A percentile compares a stretch with the other conserved stretches of the same genome.
Evolutionary conservation across 2,329 filamentous ascomycete species (phyloP).

Genomic region (Cladosporium sp.): DNA sequence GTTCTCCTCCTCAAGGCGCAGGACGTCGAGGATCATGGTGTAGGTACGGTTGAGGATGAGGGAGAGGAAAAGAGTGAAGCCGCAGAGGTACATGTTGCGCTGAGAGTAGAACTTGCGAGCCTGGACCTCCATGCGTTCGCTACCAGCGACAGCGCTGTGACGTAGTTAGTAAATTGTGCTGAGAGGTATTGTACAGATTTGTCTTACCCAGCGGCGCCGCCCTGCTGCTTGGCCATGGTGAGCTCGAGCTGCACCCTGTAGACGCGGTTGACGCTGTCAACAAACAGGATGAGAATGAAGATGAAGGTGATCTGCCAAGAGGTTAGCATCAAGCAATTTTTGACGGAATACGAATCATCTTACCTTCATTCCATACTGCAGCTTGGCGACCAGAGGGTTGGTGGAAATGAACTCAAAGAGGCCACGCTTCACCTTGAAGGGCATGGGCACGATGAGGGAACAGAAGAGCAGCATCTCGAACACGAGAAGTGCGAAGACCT

Average conservation of each 20-base stretch:
- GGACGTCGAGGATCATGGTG: slow-evolving; percentile 89
- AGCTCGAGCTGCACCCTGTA: slow-evolving; percentile 95
- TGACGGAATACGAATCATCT: slow-evolving; percentile 11
- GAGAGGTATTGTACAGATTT: not conserved
- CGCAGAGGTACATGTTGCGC: slow-evolving; percentile 99
- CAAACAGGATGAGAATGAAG: slow-evolving; percentile 96
- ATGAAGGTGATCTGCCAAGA: slow-evolving; percentile 79
- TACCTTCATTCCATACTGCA: slow-evolving; percentile 95
- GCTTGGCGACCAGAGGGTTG: slow-evolving; percentile 76
- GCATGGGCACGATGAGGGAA: slow-evolving; percentile 78
- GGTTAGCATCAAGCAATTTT: not conserved
- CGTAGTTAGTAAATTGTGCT: slow-evolving; percentile 18
- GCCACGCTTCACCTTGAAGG: slow-evolving; percentile 78
- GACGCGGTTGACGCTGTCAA: slow-evolving; percentile 93
- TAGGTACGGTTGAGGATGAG: slow-evolving; percentile 99
- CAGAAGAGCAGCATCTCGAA: slow-evolving; percentile 79
- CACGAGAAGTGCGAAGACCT: slow-evolving; percentile 82
- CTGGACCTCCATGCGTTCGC: slow-evolving; percentile 96
- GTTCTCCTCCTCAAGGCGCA: slow-evolving; percentile 88
- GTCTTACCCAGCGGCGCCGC: slow-evolving; percentile 46
- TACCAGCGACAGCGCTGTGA: slow-evolving; percentile 64
- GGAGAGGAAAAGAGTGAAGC: slow-evolving; percentile 97
- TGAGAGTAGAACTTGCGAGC: slow-evolving; percentile 99
- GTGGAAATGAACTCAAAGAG: slow-evolving; percentile 96
- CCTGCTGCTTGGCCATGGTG: slow-evolving; percentile 61